A percentile compares a stretch with the other conserved stretches of the same genome.
phyloP scores from a whole-genome alignment of 306 rosid genomes.

The Biancaea sappan region DNA sequence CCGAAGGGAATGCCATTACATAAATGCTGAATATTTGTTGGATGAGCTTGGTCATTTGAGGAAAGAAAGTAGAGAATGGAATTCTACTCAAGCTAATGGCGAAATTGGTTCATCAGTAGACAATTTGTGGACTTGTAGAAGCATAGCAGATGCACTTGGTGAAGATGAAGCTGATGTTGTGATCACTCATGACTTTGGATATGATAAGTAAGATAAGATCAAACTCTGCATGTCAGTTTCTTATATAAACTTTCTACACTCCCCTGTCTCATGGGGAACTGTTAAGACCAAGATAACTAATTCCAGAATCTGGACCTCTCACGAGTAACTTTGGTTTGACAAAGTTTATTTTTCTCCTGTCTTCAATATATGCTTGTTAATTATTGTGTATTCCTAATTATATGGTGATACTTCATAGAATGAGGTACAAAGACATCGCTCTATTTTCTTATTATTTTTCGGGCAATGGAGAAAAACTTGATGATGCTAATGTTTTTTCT shows the following conservation, averaged over 20 bases:
- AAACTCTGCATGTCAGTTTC: slow-evolving; percentile 23
- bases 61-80: slow-evolving; percentile 60
- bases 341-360: not conserved
- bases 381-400: slow-evolving; percentile 1
- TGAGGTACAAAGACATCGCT: not conserved
- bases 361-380: slow-evolving; percentile 22
- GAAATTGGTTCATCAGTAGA: slow-evolving; percentile 55
- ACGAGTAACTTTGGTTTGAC: not conserved
- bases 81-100: slow-evolving; percentile 42
- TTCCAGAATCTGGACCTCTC: slow-evolving; percentile 23
- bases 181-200: slow-evolving; percentile 60
- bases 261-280: slow-evolving; percentile 8
- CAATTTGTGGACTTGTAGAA: slow-evolving; percentile 57
- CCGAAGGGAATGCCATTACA: slow-evolving; percentile 87
- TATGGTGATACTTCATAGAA: slow-evolving; percentile 19
- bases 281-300: not conserved
- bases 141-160: slow-evolving; percentile 96
- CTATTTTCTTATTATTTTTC: slow-evolving; percentile 11
- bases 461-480: slow-evolving; percentile 45
- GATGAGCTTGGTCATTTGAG: slow-evolving; percentile 74
- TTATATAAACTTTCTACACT: slow-evolving; percentile 13
- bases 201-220: slow-evolving; percentile 56
- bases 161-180: slow-evolving; percentile 95
- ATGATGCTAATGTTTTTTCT: slow-evolving; percentile 39
- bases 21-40: slow-evolving; percentile 83